Base-by-base conservation (phyloP, 331 rosid species). In the Acacia pycnantha region DNA sequence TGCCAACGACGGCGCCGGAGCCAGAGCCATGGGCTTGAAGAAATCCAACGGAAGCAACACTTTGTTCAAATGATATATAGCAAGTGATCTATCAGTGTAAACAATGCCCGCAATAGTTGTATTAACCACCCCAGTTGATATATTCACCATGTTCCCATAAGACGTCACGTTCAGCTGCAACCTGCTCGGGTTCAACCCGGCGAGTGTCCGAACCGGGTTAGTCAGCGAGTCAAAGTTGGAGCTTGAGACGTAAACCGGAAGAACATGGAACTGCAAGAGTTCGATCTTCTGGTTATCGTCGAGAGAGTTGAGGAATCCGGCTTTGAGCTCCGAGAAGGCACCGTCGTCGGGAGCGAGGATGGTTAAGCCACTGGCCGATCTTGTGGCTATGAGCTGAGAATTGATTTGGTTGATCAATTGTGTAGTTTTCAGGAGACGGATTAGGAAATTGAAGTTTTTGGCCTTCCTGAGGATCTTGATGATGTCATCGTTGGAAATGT, bases 21-120 rank as follows among this genome's bases (percentile, higher is more conserved):
- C 87, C 0, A 68, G 24, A 70, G 87, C 11, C 81, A 7, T 79
- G 62, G 91, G 86, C 80, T 75, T 84, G 37, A 81, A 74, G 76
- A 85, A 81, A 19, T 88, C 89, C 81, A 85, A 70, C 71, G 91
- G 91, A 78, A 88, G 44, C 79, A 88, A 87, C 8, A 88, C 91
- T 76, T 88, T 85, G 76, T 83, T 80, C n/a, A 88, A 84, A 83
- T 75, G 89, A 71, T 88, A 81, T 31, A 88, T 81, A 2, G 89
- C 89, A 47, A 88, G 87, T 22, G 83, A 65, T 58, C 81, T 83
- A 54, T 85, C 89, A 0, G 84, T 53, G 47, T 81, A 88, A 2
- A 88, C 79, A 74, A 82, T 78, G 22, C 89, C 87, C 11, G 81
- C 79, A 59, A 88, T 79, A 0, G 91, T 83, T 2, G 91, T 88